Conservation (phyloP, 306 rosid genomes). For the Medicago arabica region DNA sequence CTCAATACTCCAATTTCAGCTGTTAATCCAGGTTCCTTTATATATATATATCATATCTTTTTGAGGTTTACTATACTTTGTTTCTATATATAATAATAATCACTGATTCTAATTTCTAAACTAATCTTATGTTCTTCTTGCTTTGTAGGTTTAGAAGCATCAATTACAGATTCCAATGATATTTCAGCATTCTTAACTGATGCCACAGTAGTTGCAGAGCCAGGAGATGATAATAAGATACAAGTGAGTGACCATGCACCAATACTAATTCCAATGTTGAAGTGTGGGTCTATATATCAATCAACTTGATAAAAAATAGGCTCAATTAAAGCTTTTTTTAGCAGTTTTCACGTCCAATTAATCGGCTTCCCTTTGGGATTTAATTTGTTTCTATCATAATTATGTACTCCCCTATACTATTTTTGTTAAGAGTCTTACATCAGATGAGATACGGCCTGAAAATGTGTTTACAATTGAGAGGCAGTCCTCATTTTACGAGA, state of each 20-base stretch:
- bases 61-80: not conserved
- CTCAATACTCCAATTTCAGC: constrained; percentile 39
- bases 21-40: constrained; percentile 33
- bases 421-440: too few relatives aligned
- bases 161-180: constrained; percentile 59
- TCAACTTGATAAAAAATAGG: too few relatives aligned
- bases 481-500: too few relatives aligned
- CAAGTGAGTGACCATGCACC: constrained; percentile 58
- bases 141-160: constrained; percentile 76
- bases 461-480: too few relatives aligned
- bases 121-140: constrained; percentile 14
- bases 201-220: constrained; percentile 59
- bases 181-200: constrained; percentile 49
- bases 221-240: constrained; percentile 61
- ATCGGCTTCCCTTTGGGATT: constrained; percentile 3
- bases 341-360: constrained; percentile 3
- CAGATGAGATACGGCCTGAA: too few relatives aligned
- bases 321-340: too few relatives aligned
- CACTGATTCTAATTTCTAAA: not conserved
- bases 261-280: not conserved
- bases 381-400: constrained; percentile 17
- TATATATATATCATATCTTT: too few relatives aligned
- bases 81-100: not conserved
- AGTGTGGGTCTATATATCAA: not conserved
- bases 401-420: constrained; percentile 15